These are phyloP conservation scores for Diddensiella caesifluorescens DNA, from an alignment of 805 yeast genomes.

Conservation along the genomic window DNA sequence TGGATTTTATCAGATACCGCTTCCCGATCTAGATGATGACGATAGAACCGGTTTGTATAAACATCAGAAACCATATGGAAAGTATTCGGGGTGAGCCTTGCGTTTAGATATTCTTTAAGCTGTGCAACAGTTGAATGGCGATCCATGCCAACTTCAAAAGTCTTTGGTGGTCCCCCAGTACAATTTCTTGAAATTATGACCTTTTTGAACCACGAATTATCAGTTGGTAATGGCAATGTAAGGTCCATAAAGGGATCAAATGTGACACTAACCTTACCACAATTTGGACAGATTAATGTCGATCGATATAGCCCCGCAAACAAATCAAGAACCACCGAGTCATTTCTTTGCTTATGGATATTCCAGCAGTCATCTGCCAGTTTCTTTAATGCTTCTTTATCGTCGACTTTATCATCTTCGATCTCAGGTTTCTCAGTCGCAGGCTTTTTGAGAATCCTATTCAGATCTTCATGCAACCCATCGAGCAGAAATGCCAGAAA, in stretches of 20 bases:
- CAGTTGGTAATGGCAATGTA: slow-evolving; percentile 82
- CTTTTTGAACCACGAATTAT: slow-evolving; percentile 62
- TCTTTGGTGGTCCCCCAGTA: slow-evolving; percentile 46
- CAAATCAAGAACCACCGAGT: slow-evolving; percentile 76
- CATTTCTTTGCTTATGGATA: slow-evolving; percentile 71
- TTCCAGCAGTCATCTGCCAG: slow-evolving; percentile 78
- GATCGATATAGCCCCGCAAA: slow-evolving; percentile 91
- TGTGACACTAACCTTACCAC: slow-evolving; percentile 73
- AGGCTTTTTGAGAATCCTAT: slow-evolving; percentile 77
- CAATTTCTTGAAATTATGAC: slow-evolving; percentile 39
- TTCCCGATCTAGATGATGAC: slow-evolving; percentile 59
- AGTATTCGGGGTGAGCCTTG: slow-evolving; percentile 32
- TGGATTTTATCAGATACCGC: slow-evolving; percentile 58
- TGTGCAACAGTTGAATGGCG: slow-evolving; percentile 61
- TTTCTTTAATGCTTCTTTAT: slow-evolving; percentile 42
- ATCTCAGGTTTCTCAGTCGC: slow-evolving; percentile 82
- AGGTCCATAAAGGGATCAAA: slow-evolving; percentile 92
- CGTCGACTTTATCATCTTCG: slow-evolving; percentile 52
- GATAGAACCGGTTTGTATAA: slow-evolving; percentile 63
- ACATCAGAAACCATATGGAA: slow-evolving; percentile 50
- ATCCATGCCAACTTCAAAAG: slow-evolving; percentile 55
- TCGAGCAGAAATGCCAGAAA: slow-evolving; percentile 82
- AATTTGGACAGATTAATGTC: slow-evolving; percentile 81
- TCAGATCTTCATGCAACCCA: slow-evolving; percentile 87
- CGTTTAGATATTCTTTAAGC: slow-evolving; percentile 55